phyloP scores from a whole-genome alignment of 208 protist species.

The Trypanosoma conorhini region DNA sequence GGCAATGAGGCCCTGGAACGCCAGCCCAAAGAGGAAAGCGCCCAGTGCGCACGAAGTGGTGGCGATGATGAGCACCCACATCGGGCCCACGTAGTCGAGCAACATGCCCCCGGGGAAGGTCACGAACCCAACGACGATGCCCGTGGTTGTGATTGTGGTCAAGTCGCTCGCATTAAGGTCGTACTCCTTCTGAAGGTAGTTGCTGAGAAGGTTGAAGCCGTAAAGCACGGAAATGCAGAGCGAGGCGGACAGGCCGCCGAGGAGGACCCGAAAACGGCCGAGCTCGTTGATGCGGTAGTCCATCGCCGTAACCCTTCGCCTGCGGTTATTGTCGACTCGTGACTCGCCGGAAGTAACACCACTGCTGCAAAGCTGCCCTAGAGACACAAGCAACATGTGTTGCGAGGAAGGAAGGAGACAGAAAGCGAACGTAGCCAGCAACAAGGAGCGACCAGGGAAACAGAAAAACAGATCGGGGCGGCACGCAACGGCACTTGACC shows the following conservation, averaged over 20 bases:
- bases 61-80: slow-evolving; percentile 35
- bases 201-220: slow-evolving; percentile 60
- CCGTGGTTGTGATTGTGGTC: slow-evolving; percentile 60
- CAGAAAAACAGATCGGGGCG: neutral
- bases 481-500: neutral
- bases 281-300: slow-evolving; percentile 47
- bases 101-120: slow-evolving; percentile 54
- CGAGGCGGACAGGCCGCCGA: slow-evolving; percentile 39
- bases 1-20: slow-evolving; percentile 50
- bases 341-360: neutral
- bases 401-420: neutral
- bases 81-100: slow-evolving; percentile 60
- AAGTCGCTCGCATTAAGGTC: slow-evolving; percentile 36
- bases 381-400: neutral
- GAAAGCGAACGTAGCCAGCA: neutral
- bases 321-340: neutral
- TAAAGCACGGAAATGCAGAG: slow-evolving; percentile 47
- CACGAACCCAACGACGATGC: slow-evolving; percentile 43
- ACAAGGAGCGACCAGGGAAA: neutral
- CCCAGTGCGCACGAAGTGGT: slow-evolving; percentile 36
- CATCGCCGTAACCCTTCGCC: neutral
- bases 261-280: slow-evolving; percentile 45
- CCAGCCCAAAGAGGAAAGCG: slow-evolving; percentile 47
- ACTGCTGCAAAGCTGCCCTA: neutral
- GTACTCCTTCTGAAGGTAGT: slow-evolving; percentile 40